A percentile compares a stretch with the other conserved stretches of the same genome.
phyloP scores from a whole-genome alignment of 1,284 basidiomycete species.

The Ceratobasidium sp. region DNA sequence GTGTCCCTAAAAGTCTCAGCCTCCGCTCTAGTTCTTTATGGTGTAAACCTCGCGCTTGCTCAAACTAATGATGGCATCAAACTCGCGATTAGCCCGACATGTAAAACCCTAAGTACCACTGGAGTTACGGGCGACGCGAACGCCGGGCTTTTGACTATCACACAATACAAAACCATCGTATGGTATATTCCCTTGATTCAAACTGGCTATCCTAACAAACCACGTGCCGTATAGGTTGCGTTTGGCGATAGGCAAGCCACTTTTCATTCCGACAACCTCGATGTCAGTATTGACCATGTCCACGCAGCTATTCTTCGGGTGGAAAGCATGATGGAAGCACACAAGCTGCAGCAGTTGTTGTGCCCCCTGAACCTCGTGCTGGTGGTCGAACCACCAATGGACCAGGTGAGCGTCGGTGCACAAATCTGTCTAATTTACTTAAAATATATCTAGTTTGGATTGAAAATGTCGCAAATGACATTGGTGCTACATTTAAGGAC shows the following conservation, averaged over 20 bases:
- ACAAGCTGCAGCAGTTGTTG: constrained; percentile 52
- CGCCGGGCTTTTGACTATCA: not conserved
- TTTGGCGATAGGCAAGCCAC: constrained; percentile 1
- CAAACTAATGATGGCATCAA: constrained; percentile 1
- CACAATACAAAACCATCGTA: not conserved
- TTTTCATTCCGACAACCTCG: not conserved
- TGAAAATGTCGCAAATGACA: constrained; percentile 54
- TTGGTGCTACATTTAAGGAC: constrained; percentile 57
- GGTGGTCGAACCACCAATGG: constrained; percentile 56
- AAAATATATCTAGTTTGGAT: constrained; percentile 52
- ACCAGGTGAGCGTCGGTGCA: constrained; percentile 22
- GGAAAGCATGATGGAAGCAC: constrained; percentile 52
- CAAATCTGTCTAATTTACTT: no score
- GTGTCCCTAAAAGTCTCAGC: no score
- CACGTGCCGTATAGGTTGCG: not conserved
- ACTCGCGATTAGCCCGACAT: constrained; percentile 2
- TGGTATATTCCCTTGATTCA: not conserved
- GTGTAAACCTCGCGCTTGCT: no score
- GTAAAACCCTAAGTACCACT: not conserved
- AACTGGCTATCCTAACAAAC: no score
- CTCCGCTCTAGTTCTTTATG: no score
- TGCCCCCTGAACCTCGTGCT: constrained; percentile 52
- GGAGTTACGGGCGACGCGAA: not conserved
- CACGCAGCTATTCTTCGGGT: not conserved
- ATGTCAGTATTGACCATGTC: not conserved